These are phyloP conservation scores for Plasmodium gaboni DNA, from an alignment of 169 alveolate species.

Conservation along the genomic window DNA sequence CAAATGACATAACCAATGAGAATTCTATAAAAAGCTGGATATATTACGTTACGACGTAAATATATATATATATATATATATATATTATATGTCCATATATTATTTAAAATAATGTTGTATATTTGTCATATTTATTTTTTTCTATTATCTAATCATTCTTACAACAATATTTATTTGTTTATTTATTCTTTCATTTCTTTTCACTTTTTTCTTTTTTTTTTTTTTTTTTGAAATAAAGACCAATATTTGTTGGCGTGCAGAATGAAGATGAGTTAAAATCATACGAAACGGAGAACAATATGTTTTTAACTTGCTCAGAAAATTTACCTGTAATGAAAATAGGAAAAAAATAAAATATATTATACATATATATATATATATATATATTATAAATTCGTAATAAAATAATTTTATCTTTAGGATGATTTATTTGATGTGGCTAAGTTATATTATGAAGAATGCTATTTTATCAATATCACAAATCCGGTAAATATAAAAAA, in stretches of 20 bases:
- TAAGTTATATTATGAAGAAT: conserved; percentile 28
- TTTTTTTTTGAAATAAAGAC: conserved; percentile 13
- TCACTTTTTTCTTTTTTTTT: conserved; percentile 11
- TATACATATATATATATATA: background rate
- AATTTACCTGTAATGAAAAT: conserved; percentile 32
- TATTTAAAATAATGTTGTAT: background rate
- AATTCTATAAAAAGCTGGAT: conserved; percentile 43
- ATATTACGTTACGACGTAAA: conserved; percentile 61
- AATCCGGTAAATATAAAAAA: conserved; percentile 27
- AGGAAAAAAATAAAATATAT: background rate
- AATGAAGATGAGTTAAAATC: conserved; percentile 36
- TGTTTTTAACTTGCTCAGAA: conserved; percentile 57
- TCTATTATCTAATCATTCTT: background rate
- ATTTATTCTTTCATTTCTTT: background rate
- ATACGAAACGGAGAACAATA: conserved; percentile 26
- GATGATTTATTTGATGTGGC: conserved; percentile 53
- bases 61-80: no score
- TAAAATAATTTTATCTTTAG: background rate
- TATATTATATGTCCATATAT: no score
- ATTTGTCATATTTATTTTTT: background rate
- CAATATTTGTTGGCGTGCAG: conserved; percentile 20
- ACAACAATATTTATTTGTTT: background rate
- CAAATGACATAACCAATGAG: conserved; percentile 25
- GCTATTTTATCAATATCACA: conserved; percentile 53
- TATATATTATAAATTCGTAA: no score